Evolutionary conservation across 2,329 filamentous ascomycete species (phyloP).

Genomic region (Botrytis paeoniae): DNA sequence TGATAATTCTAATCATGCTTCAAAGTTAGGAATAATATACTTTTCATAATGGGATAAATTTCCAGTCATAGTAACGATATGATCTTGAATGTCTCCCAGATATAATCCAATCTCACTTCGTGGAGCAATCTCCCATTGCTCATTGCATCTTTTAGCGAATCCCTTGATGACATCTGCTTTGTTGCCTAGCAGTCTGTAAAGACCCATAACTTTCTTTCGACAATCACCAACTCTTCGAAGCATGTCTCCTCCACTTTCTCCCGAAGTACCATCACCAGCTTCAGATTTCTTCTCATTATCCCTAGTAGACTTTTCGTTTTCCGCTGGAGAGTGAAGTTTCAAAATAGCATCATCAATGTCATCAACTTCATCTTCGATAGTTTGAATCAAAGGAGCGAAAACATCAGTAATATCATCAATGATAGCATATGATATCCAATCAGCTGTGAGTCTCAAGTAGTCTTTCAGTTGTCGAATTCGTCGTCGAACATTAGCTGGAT

Average conservation of each 20-base stretch:
- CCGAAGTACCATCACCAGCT: slow-evolving; percentile 39
- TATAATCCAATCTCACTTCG: slow-evolving; percentile 96
- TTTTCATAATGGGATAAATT: slow-evolving; percentile 96
- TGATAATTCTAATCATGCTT: not conserved
- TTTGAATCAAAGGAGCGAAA: slow-evolving; percentile 87
- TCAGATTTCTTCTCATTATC: slow-evolving; percentile 47
- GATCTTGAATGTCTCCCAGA: slow-evolving; percentile 96
- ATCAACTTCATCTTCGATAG: slow-evolving; percentile 93
- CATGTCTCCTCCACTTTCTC: slow-evolving; percentile 70
- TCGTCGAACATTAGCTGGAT: slow-evolving; percentile 91
- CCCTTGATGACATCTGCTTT: slow-evolving; percentile 99
- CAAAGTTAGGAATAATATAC: slow-evolving; percentile 51
- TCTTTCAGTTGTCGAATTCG: slow-evolving; percentile 91
- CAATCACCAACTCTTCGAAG: slow-evolving; percentile 88
- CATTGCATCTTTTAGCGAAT: slow-evolving; percentile 96
- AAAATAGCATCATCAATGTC: slow-evolving; percentile 93
- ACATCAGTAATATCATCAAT: slow-evolving; percentile 98
- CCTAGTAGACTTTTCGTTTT: slow-evolving; percentile 43
- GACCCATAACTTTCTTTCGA: slow-evolving; percentile 93
- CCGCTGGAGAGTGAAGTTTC: slow-evolving; percentile 64
- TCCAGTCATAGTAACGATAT: slow-evolving; percentile 97
- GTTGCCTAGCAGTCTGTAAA: slow-evolving; percentile 89
- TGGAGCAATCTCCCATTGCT: slow-evolving; percentile 95
- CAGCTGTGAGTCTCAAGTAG: slow-evolving; percentile 86
- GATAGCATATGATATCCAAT: slow-evolving; percentile 98